phyloP scores from a whole-genome alignment of 306 rosid species.

The Gleditsia sinensis region DNA sequence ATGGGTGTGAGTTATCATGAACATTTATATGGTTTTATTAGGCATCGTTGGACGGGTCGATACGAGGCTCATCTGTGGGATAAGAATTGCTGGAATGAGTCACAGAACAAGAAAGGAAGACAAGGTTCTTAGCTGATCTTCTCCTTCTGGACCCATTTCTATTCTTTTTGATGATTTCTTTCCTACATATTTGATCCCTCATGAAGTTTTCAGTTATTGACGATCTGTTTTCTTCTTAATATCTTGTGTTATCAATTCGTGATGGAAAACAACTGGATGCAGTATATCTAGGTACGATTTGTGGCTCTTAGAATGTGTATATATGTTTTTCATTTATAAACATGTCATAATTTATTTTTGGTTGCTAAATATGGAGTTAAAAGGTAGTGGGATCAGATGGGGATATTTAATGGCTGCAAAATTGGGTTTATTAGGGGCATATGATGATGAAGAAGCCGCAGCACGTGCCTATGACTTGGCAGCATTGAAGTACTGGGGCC shows the following conservation, averaged over 20 bases:
- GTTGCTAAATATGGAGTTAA: background rate
- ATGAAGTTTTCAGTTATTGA: too few relatives aligned
- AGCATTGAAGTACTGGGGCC: conserved; percentile 99
- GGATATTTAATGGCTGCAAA: background rate
- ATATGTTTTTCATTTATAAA: background rate
- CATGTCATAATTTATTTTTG: background rate
- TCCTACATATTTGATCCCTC: background rate
- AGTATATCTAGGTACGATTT: conserved; percentile 82
- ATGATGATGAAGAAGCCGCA: conserved; percentile 91
- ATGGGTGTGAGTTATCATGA: background rate
- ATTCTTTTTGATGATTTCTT: background rate
- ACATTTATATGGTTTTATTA: background rate
- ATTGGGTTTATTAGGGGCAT: conserved; percentile 71
- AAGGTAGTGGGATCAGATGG: background rate
- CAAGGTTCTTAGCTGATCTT: conserved; percentile 53
- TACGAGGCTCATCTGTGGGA: conserved; percentile 99
- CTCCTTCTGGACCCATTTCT: background rate
- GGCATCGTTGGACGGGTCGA: conserved; percentile 98
- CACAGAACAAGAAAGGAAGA: conserved; percentile 92
- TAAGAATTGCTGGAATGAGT: conserved; percentile 87
- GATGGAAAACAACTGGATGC: conserved; percentile 43
- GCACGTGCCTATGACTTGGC: conserved; percentile 99
- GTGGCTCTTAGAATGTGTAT: background rate
- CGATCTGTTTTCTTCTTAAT: background rate
- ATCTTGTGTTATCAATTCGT: background rate